These are phyloP conservation scores for Vishniacozyma victoriae DNA, from an alignment of 768 basidiomycete genomes.

Conservation along the genomic window DNA sequence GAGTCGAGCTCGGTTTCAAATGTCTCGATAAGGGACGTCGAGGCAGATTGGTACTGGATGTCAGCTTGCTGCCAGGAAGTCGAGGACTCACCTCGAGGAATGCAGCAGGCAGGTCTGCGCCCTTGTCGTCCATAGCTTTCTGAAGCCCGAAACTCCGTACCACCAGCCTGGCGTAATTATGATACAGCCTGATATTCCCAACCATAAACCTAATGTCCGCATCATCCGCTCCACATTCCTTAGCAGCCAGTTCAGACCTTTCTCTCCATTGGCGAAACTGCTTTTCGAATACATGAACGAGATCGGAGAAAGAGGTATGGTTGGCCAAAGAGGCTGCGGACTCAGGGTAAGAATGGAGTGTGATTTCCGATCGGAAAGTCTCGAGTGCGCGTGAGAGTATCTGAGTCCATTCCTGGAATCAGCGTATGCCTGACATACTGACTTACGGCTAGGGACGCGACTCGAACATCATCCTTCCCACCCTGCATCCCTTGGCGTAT, in stretches of 20 bases:
- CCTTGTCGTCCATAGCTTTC: constrained; percentile 5
- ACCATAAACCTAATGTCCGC: neutral
- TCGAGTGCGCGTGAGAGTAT: constrained; percentile 23
- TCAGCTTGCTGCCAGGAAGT: neutral
- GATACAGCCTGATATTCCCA: constrained; percentile 16
- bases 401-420: constrained; percentile 33
- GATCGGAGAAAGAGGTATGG: neutral
- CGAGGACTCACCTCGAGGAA: constrained; percentile 19
- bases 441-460: constrained; percentile 19
- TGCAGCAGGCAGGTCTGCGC: constrained; percentile 9
- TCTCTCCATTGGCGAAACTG: constrained; percentile 22
- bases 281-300: constrained; percentile 15
- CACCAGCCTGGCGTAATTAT: constrained; percentile 25
- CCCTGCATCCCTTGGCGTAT: neutral
- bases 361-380: constrained; percentile 8
- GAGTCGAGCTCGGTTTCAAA: constrained; percentile 20
- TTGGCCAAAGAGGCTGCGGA: neutral
- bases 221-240: neutral
- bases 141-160: constrained; percentile 24
- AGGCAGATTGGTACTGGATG: constrained; percentile 18
- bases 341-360: too few species aligned
- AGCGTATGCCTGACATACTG: neutral
- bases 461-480: constrained; percentile 11
- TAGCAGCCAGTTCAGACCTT: neutral
- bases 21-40: constrained; percentile 19